Base-by-base conservation (phyloP, 495 filamentous ascomycete species). In the Ramalina intermedia region DNA sequence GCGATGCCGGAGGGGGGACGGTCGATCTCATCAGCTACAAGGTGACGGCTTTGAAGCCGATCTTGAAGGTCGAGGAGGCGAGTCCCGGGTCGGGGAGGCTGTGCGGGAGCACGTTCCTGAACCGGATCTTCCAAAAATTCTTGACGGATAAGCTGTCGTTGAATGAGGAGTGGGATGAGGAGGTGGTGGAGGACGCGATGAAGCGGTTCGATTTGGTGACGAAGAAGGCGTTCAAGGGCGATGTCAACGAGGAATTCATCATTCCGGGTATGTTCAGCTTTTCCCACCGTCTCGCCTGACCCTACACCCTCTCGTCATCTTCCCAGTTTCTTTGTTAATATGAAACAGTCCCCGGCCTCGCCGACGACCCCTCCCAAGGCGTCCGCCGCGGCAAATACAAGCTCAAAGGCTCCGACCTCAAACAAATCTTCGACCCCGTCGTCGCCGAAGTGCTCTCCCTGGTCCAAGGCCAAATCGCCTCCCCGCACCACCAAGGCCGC, bases 1-100 rank as follows among this genome's bases (percentile, higher is more conserved):
- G 81, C 52, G 84, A 88, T 60, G 82, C 80, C 0, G 82, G 84
- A 29, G 84, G 84, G 20, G 84, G 83, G 3, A 88, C 84, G 0
- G 82, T 87, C 0, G 76, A 80, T 61, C 64, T 86, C 33, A 87
- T 87, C 48, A 65, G 66, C 1, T 72, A 70, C 52, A 62, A 57
- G 3, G 68, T 72, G 26, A 47, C 61, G 18, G 51, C 56, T 8
- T 45, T 68, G n/a, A 49, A 51, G 9, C 64, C 66, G 0, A 60
- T 53, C 5, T 58, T 85, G 6, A 62, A 71, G 14, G 70, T 87
- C 1, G 73, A 80, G 21, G 82, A 87, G 56, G 77, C 78, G 8
- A 81, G 80, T n/a, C 74, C 79, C 9, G 82, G 81, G 6, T 82
- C 73, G 1, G 83, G 81, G 1, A 72, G 75, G 0, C 65, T 84